phyloP scores from a whole-genome alignment of 768 basidiomycete species.

The Suillus tomentosus region DNA sequence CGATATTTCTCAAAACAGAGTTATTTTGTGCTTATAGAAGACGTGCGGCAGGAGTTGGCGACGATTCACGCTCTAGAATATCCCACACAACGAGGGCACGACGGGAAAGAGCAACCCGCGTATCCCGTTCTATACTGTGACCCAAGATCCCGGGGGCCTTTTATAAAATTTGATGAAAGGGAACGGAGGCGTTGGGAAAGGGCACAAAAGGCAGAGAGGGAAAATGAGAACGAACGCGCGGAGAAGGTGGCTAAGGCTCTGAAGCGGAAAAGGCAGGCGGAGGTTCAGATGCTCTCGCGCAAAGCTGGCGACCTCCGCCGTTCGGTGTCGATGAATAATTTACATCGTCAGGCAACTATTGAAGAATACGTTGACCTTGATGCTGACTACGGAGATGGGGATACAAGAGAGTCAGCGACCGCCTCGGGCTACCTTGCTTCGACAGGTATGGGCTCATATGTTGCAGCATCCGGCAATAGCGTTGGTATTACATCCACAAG shows the following conservation, averaged over 20 bases:
- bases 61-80: conserved; percentile 89
- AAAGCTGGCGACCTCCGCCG: conserved; percentile 64
- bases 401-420: conserved; percentile 53
- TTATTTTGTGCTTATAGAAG: conserved; percentile 90
- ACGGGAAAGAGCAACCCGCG: conserved; percentile 53
- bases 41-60: conserved; percentile 78
- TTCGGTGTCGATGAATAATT: conserved; percentile 73
- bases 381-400: conserved; percentile 34
- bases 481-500: conserved; percentile 90
- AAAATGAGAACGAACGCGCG: conserved; percentile 36
- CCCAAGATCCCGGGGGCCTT: conserved; percentile 71
- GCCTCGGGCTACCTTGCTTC: conserved; percentile 75
- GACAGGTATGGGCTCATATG: conserved; percentile 54
- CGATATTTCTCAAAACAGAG: conserved; percentile 78
- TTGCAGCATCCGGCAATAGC: conserved; percentile 95
- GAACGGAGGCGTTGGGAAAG: conserved; percentile 71
- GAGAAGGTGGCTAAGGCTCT: conserved; percentile 29
- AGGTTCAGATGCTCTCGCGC: conserved; percentile 28
- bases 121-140: conserved; percentile 90
- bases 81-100: conserved; percentile 51
- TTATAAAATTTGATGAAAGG: conserved; percentile 72
- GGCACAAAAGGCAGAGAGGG: conserved; percentile 41
- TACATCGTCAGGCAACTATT: conserved; percentile 55
- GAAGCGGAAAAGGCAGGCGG: conserved; percentile 31
- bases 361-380: conserved; percentile 48